Evolutionary conservation across 768 basidiomycete species (phyloP), one percentile per base, ranked within the genome.

Genomic region (Zangia roseola): DNA sequence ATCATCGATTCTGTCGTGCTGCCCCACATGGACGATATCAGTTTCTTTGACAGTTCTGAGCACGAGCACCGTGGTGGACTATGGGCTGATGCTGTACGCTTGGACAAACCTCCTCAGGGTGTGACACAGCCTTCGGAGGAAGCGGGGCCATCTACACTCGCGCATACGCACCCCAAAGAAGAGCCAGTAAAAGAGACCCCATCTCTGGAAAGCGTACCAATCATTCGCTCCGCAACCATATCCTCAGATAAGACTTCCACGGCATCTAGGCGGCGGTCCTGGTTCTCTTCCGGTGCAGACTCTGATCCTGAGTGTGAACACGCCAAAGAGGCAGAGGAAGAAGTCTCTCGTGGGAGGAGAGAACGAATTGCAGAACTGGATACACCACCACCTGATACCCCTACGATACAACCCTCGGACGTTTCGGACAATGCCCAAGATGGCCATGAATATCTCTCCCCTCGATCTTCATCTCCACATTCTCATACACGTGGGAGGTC

Each of bases 21-120:
- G 65, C 97, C 97, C 6, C 91, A 97, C 69, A 97, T 97, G 93
- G 97, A 99, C 66, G 97, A 99, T 60, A 88, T 98, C 50, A 78
- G 94, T 12, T 97, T 94, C 77, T 98, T 95, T 64, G 88, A 97
- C 65, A 94, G 88, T 30, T 60, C 61, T 4, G 58, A 63, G 3
- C 85, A 79, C 58, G 58, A 62, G 43, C 84, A 79, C 49, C 84
- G 95, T 31, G 95, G 94, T 38, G 95, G 94, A 7, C 88, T 99
- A 55, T 98, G 88, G 80, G 75, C 81, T 8, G 90, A 93, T 54
- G 86, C 93, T 8, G 76, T 71, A 4, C 75, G 84, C 25, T 70
- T 58, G 24, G 75, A 75, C 41, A 60, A 53, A 20, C 53, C 56
- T 12, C 16, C 36, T 24, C 48, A 57, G 48, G 68, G 73, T 43